Evolutionary conservation across 768 basidiomycete genomes (phyloP), one percentile per base, ranked within the genome.

Genomic region (Leccinellum luteum): DNA sequence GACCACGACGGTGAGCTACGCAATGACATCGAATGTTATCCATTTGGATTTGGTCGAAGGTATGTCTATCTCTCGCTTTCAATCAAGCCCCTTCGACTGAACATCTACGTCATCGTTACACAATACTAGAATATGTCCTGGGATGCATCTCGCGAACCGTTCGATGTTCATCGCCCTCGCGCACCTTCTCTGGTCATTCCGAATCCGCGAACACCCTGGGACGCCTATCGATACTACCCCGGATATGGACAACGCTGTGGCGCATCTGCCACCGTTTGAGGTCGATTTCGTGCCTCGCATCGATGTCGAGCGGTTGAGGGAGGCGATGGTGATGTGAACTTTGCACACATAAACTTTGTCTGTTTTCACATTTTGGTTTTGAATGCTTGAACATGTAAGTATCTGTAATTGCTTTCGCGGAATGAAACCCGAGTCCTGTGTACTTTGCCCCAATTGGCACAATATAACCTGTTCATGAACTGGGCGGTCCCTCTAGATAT

Each of bases 91-190:
- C 1, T 2, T 32, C 15, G 1, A n/a, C 9, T 5, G 3, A 21
- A 23, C 32, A 13, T 9, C 14, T 19, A 6, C 3, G 1, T 23
- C 32, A 5, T 17, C 14, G 0, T 28, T 15, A n/a, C 13, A 13
- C 34, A 10, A 35, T 32, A 1, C 3, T 21, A 81, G 85, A 34
- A 78, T 86, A 1, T 89, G 85, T 58, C 85, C 84, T 0, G 85
- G 85, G 1, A 81, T 80, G 61, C 77, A 85, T 66, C 77, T 88
- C 21, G 86, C 66, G 3, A 66, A 59, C 31, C 57, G 52, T 0
- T 87, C 86, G 2, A 70, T 89, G 0, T 85, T 83, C 65, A 73
- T 87, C 47, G 84, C 82, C 60, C 79, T 84, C 0, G 82, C 85
- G 0, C 69, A 84, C 15, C 69, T 85, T 2, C 74, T 85, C 6